Base-by-base conservation (phyloP, 139 green algal genomes). In the Coelastrella sp. region DNA sequence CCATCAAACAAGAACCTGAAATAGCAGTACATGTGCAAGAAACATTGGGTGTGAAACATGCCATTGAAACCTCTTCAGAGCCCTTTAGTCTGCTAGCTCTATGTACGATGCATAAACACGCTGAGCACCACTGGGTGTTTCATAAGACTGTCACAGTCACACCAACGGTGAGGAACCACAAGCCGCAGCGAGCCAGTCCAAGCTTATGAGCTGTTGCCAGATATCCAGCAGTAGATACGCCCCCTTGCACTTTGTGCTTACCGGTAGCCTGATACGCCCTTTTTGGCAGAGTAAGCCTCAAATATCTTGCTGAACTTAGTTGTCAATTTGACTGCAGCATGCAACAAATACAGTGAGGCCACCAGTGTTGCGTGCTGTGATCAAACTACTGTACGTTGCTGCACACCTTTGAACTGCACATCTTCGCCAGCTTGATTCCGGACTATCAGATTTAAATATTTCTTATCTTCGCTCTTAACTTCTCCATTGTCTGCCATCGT, bases 281-380 rank as follows among this genome's bases (percentile, higher is more conserved):
- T 85, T 19, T 70, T 68, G 7, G 25, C 79, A n/a, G 25, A 68
- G 8, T 73, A 85, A 1, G 79, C 79, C 8, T 68, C 79, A 19
- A 85, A 70, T 7, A 85, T 85, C 35, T 85, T 85, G 25, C 35
- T 35, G 35, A 85, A 85, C 79, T 85, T 85, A 7, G 79, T 85
- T 17, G 79, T 85, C 19, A 70, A 49, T 19, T 66, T 85, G 1
- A 84, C 78, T 76, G 17, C 68, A 76, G 12, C 70, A 78, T 24
- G 20, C 70, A 78, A 25, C 7, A 14, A 80, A 72, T 19, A 5
- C 14, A 24, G 14, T 25, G 15, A 25, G 24, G 70, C 20, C 19
- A 78, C 70, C 9, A 78, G 70, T 24, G 24, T 78, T 19, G 17
- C 19, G 70, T 78, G 70, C 19, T 78, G 17, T 78, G 70, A 49